Evolutionary conservation across 2,329 filamentous ascomycete species (phyloP).

Genomic region (Phialocephala subalpina): DNA sequence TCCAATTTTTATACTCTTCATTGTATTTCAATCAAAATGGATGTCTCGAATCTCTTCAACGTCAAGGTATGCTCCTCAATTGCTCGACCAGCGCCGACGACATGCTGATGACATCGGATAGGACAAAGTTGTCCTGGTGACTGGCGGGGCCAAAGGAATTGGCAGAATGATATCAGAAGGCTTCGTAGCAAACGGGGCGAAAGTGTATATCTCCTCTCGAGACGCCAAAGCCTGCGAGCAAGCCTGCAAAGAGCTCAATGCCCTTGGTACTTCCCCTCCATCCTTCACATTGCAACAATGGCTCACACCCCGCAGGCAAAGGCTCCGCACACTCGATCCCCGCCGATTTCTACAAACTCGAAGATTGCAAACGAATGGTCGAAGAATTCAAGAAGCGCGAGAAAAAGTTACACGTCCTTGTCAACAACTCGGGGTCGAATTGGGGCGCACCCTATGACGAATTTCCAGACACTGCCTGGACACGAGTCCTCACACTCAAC

Average conservation of each 20-base stretch:
- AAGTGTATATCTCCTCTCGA: slow-evolving; percentile 74
- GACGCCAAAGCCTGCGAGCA: slow-evolving; percentile 68
- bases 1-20: neutral
- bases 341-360: slow-evolving; percentile 69
- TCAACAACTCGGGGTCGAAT: slow-evolving; percentile 72
- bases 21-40: slow-evolving; percentile 52
- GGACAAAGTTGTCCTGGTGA: slow-evolving; percentile 66
- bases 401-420: slow-evolving; percentile 63
- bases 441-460: slow-evolving; percentile 68
- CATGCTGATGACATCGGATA: slow-evolving; percentile 19
- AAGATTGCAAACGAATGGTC: slow-evolving; percentile 64
- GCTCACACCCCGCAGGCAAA: slow-evolving; percentile 41
- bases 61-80: slow-evolving; percentile 58
- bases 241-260: slow-evolving; percentile 63
- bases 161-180: slow-evolving; percentile 74
- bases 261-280: slow-evolving; percentile 50
- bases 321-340: slow-evolving; percentile 66
- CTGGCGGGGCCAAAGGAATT: slow-evolving; percentile 67
- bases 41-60: slow-evolving; percentile 61
- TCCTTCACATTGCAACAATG: neutral
- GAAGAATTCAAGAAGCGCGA: slow-evolving; percentile 62
- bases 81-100: neutral
- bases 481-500: slow-evolving; percentile 64
- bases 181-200: slow-evolving; percentile 70
- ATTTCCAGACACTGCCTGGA: slow-evolving; percentile 67